Percentiles rank a stretch among this genome's conserved stretches.
These are phyloP conservation scores for Kwoniella mangroviensis DNA, from an alignment of 768 basidiomycete species.

Conservation along the genomic window DNA sequence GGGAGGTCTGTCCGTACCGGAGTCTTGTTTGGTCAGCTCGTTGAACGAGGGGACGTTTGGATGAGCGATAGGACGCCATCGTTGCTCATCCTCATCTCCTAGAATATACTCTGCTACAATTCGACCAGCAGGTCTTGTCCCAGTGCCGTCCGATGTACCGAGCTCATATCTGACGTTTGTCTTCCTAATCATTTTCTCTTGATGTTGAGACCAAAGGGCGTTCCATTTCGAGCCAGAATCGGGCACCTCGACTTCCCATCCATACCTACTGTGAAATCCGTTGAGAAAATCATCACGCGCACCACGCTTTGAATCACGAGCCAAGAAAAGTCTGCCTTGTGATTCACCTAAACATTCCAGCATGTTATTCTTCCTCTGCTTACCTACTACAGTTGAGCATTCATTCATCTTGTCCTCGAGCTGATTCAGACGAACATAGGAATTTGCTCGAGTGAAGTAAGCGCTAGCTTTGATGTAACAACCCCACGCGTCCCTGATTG, in stretches of 20 bases:
- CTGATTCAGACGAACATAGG: no score
- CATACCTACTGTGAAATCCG: not conserved
- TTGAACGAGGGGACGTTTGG: not conserved
- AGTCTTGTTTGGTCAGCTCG: not conserved
- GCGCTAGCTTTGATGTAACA: no score
- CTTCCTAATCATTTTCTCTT: not conserved
- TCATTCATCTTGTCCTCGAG: no score
- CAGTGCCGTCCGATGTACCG: not conserved
- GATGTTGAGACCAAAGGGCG: not conserved
- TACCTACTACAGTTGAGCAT: no score
- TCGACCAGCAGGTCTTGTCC: not conserved
- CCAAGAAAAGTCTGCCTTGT: no score
- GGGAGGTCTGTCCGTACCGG: not conserved
- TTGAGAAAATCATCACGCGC: no score
- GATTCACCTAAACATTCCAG: no score
- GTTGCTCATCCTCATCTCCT: not conserved
- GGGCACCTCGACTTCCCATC: no score
- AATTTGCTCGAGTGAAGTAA: no score
- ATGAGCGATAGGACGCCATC: not conserved
- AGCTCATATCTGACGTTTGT: not conserved
- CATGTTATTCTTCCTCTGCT: no score
- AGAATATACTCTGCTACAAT: not conserved
- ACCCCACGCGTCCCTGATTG: no score
- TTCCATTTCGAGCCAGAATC: not conserved
- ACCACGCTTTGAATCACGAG: no score